These are phyloP conservation scores for Aspergillus cristatus DNA, from an alignment of 495 filamentous ascomycete genomes.

Conservation along the genomic window DNA sequence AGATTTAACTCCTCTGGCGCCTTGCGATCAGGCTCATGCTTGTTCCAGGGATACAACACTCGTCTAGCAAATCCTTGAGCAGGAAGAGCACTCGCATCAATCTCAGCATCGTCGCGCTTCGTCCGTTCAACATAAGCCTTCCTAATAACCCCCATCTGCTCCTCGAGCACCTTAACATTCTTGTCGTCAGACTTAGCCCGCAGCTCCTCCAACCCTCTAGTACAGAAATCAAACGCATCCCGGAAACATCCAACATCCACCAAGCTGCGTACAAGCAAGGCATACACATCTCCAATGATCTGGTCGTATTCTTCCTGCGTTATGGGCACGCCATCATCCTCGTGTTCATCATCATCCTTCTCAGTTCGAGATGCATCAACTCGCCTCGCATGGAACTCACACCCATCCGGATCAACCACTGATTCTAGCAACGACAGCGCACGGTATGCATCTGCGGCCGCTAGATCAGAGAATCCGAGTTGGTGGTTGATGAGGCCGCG, in stretches of 20 bases:
- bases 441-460: conserved; percentile 82
- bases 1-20: conserved; percentile 53
- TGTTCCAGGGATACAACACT: conserved; percentile 92
- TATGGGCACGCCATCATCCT: conserved; percentile 26
- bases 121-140: conserved; percentile 15
- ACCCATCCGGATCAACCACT: conserved; percentile 49
- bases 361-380: not conserved
- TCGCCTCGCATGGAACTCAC: conserved; percentile 32
- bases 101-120: conserved; percentile 26
- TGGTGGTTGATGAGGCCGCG: conserved; percentile 61
- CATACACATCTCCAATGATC: conserved; percentile 30
- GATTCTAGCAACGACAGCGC: conserved; percentile 80
- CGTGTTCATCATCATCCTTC: conserved; percentile 24
- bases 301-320: conserved; percentile 33
- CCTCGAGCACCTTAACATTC: conserved; percentile 9
- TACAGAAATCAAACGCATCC: conserved; percentile 58
- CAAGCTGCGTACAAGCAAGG: conserved; percentile 46
- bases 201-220: conserved; percentile 28
- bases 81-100: conserved; percentile 46
- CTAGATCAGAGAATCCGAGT: conserved; percentile 82
- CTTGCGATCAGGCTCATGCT: conserved; percentile 77
- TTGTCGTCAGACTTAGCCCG: conserved; percentile 2
- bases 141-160: conserved; percentile 23
- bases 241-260: conserved; percentile 59
- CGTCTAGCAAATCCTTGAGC: conserved; percentile 71